These are phyloP conservation scores for Zizania palustris DNA, from an alignment of 202 grass and related monocot species.

Conservation along the genomic window DNA sequence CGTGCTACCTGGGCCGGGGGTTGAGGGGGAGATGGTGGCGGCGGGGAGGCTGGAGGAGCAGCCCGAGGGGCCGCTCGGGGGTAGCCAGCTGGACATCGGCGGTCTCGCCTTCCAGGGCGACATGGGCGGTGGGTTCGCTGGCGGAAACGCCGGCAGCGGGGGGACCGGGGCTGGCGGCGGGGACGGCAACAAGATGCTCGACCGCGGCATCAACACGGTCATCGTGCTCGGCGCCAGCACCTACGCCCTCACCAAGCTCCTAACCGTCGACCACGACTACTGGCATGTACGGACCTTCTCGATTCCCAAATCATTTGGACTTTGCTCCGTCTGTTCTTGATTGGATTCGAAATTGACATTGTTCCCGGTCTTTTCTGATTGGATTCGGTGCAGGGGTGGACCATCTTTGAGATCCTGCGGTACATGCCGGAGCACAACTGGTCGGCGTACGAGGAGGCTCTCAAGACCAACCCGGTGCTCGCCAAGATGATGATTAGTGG, in stretches of 20 bases:
- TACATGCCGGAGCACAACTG: constrained; percentile 97
- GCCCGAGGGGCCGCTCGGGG: constrained; percentile 33
- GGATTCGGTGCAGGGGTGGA: constrained; percentile 70
- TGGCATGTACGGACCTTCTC: constrained; percentile 71
- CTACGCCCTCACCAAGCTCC: constrained; percentile 89
- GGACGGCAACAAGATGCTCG: constrained; percentile 52
- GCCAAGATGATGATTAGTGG: constrained; percentile 99
- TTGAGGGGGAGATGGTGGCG: constrained; percentile 45
- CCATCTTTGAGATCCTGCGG: constrained; percentile 82
- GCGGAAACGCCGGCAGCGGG: constrained; percentile 23
- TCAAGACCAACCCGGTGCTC: constrained; percentile 89
- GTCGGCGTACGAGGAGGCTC: constrained; percentile 89
- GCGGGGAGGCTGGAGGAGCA: constrained; percentile 50
- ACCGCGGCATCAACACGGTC: constrained; percentile 74
- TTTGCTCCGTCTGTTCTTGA: not conserved
- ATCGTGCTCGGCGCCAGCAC: constrained; percentile 92
- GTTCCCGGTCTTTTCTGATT: not conserved
- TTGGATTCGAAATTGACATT: not conserved
- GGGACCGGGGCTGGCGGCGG: constrained; percentile 34
- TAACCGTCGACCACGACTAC: constrained; percentile 95
- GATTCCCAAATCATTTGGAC: not conserved
- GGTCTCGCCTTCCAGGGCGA: constrained; percentile 68
- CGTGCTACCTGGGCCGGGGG: constrained; percentile 55
- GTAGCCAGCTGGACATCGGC: constrained; percentile 42
- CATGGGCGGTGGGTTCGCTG: constrained; percentile 37